Percentiles rank a stretch among this genome's conserved stretches.
Conservation (phyloP, 208 protist genomes). For the Trypanosoma vivax region DNA sequence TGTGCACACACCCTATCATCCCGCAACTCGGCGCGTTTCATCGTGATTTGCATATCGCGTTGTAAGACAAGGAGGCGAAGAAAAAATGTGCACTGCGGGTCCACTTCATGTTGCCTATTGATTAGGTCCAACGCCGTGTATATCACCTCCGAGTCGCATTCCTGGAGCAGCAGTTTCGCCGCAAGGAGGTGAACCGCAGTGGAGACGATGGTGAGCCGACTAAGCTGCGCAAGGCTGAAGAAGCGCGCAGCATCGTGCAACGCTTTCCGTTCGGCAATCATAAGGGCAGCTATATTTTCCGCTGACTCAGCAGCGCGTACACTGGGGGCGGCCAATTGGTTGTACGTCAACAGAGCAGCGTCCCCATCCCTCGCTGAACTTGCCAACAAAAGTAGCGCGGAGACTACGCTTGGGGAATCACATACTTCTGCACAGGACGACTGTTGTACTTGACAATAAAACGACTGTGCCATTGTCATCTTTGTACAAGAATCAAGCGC, state of each 20-base stretch:
- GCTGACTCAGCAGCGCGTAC: slow-evolving; percentile 21
- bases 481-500: slow-evolving; percentile 18
- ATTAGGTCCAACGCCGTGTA: slow-evolving; percentile 31
- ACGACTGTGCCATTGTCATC: slow-evolving; percentile 12
- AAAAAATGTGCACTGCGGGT: slow-evolving; percentile 36
- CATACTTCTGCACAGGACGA: slow-evolving; percentile 24
- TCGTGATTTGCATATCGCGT: slow-evolving; percentile 8
- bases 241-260: slow-evolving; percentile 24
- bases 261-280: slow-evolving; percentile 21
- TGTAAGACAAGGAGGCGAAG: slow-evolving; percentile 31
- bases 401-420: background rate
- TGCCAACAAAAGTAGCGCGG: slow-evolving; percentile 14
- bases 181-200: slow-evolving; percentile 30
- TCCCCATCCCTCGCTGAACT: slow-evolving; percentile 11
- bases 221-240: slow-evolving; percentile 32
- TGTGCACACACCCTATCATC: background rate
- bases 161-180: slow-evolving; percentile 23
- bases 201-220: slow-evolving; percentile 25
- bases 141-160: slow-evolving; percentile 10
- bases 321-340: slow-evolving; percentile 31
- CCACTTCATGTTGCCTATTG: slow-evolving; percentile 10
- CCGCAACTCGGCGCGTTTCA: background rate
- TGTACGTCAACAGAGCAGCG: slow-evolving; percentile 42
- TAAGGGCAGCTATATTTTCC: slow-evolving; percentile 28
- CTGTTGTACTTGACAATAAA: slow-evolving; percentile 15